Evolutionary conservation across 129 eudicot genomes (phyloP), one percentile per base, ranked within the genome.

Genomic region (Flaveria sonorensis): DNA sequence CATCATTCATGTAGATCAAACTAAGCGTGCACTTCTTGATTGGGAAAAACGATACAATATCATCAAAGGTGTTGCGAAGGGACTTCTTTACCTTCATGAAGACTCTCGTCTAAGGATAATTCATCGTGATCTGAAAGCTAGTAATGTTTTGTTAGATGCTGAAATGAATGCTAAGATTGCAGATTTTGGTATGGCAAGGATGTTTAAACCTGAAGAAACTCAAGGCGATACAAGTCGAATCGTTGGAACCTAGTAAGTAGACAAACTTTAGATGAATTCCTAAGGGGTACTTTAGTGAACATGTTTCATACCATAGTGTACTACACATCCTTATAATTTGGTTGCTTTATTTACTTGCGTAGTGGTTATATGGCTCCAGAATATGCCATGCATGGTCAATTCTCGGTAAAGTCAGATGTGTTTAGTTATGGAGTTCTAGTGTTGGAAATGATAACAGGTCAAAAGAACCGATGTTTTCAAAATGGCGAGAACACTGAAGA

Each of bases 341-440:
- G 56, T 50, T 10, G 0, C 6, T 13, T 2, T 50, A 3, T 50
- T 15, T 50, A 1, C 59, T 52, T 6, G 19, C 15, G 0, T 52
- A 52, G 59, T 52, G 59, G 59, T 52, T 52, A 52, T 52, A 52
- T 52, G 59, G 59, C 59, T 3, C 59, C 59, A 15, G 59, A 52
- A 52, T 52, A 52, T 52, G 59, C 21, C 9, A 16, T 16, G 21
- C 21, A 52, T 52, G 59, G 59, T 52, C 59, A 15, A 1, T 52
- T 52, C 21, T 52, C 59, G 16, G 21, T n/a, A 3, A 52, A 52
- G 21, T 52, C 59, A 4, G 59, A 52, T 52, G 59, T 52, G 4
- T 52, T 15, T 52, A 52, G 59, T 4, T 52, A 3, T 6, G 59
- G 59, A 4, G 59, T 52, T 10, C 4, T 52, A n/a, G 21, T 52